Evolutionary conservation across 2,329 filamentous ascomycete genomes (phyloP), one percentile per base, ranked within the genome.

Genomic region (Paramyrothecium sp.): DNA sequence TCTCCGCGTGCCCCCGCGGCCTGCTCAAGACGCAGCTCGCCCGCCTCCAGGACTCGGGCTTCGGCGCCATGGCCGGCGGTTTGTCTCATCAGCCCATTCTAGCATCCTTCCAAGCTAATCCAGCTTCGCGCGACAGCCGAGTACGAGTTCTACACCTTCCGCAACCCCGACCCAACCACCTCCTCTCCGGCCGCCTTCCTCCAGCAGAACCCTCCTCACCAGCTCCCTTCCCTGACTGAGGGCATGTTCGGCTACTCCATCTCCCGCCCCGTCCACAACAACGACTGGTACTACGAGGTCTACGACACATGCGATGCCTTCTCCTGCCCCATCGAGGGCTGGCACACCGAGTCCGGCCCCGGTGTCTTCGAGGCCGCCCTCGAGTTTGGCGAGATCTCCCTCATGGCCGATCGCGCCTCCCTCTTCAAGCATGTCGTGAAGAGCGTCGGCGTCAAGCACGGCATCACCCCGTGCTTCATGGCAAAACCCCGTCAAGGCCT

Each of bases 381-480:
- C 53, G 90, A 97, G 71, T 98, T 96, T 65, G 90, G 89, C 54
- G 91, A 97, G 71, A 89, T 95, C 61, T 85, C 84, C 38, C 83
- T 89, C 63, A 97, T 97, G 91, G 95, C 95, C 1, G 95, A 99
- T 73, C 89, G 90, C 64, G 92, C 93, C 23, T 88, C 88, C 30
- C 78, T 99, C 38, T 99, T 98, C 87, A 99, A 99, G 82, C 91
- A 96, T 66, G 87, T 90, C 20, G 92, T 97, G 63, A 97, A 97
- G 76, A 92, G 91, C 11, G 85, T 97, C 44, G 91, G 91, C 49
- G 89, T 87, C 56, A 89, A 91, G 69, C 91, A 92, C 71, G 92
- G 91, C 63, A 96, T 99, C 69, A 97, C 92, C 0, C 95, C 95
- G 0, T 96, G 91, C 74, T 99, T 99, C 80, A 99, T 99, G 95